phyloP scores from a whole-genome alignment of 1,139 yeast genomes.

The Candida labiduridarum region DNA sequence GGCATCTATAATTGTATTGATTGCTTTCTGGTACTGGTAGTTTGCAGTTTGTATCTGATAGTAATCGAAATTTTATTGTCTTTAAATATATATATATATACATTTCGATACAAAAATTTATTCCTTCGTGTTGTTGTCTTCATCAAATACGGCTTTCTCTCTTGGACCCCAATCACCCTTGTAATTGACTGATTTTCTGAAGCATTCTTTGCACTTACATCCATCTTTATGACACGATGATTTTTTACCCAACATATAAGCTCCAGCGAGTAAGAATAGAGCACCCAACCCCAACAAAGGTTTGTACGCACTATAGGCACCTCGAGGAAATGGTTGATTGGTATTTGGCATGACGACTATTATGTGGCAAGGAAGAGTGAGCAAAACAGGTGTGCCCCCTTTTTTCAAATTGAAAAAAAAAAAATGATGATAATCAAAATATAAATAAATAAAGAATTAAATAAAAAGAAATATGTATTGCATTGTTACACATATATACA shows the following conservation, averaged over 20 bases:
- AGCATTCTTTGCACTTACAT: not conserved
- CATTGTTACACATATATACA: not conserved
- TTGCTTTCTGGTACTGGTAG: constrained; percentile 12
- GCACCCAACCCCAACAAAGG: constrained; percentile 18
- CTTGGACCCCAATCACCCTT: constrained; percentile 4
- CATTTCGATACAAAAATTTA: not conserved
- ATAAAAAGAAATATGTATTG: not conserved
- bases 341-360: not conserved
- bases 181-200: not conserved
- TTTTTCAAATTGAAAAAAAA: not conserved
- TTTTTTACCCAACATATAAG: constrained; percentile 2
- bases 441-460: not conserved
- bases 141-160: not conserved
- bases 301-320: constrained; percentile 6
- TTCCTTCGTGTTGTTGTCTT: not conserved
- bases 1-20: constrained; percentile 9
- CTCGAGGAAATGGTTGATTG: not conserved
- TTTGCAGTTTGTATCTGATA: not conserved
- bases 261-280: constrained; percentile 1
- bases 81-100: not conserved
- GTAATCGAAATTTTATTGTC: not conserved
- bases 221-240: not conserved
- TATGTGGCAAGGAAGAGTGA: not conserved
- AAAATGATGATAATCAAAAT: not conserved
- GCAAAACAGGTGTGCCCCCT: not conserved